Evolutionary conservation across 2,329 filamentous ascomycete genomes (phyloP).

Genomic region (Taxawa tesnikishii): DNA sequence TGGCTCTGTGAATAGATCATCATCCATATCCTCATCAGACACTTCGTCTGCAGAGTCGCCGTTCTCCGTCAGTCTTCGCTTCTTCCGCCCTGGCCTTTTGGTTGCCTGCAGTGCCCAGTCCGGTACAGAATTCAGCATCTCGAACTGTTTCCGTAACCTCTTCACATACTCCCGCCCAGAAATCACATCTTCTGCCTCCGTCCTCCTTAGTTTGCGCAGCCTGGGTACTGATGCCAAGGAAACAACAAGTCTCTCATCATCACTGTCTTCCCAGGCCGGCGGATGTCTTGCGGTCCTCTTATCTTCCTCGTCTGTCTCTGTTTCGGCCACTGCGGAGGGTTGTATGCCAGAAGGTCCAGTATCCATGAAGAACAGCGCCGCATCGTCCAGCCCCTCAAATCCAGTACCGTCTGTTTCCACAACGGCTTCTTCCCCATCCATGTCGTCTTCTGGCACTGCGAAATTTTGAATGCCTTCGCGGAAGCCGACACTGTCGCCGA

Average conservation of each 20-base stretch:
- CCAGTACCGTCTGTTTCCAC: conserved; percentile 17
- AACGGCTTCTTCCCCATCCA: conserved; percentile 36
- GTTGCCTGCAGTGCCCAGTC: conserved; percentile 44
- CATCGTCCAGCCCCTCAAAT: conserved; percentile 59
- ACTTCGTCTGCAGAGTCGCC: conserved; percentile 37
- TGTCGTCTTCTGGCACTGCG: conserved; percentile 26
- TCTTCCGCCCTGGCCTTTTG: conserved; percentile 30
- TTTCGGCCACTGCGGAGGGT: conserved; percentile 23
- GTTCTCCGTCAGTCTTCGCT: conserved; percentile 29
- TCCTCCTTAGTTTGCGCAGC: conserved; percentile 69
- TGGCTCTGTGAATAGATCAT: conserved; percentile 34
- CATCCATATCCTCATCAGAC: conserved; percentile 44
- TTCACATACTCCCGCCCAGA: conserved; percentile 75
- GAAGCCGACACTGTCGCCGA: conserved; percentile 80
- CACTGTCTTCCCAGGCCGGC: conserved; percentile 84
- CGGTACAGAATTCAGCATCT: conserved; percentile 48
- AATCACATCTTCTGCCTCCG: conserved; percentile 75
- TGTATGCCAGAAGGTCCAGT: conserved; percentile 35
- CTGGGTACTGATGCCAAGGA: conserved; percentile 67
- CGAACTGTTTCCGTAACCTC: conserved; percentile 61
- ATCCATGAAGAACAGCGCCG: conserved; percentile 72
- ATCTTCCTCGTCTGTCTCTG: conserved; percentile 28
- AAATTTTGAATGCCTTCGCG: conserved; percentile 56
- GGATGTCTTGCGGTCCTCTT: conserved; percentile 27
- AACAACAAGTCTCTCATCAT: conserved; percentile 77